Conservation (phyloP, 345 rosid species). For the Lumnitzera racemosa region DNA sequence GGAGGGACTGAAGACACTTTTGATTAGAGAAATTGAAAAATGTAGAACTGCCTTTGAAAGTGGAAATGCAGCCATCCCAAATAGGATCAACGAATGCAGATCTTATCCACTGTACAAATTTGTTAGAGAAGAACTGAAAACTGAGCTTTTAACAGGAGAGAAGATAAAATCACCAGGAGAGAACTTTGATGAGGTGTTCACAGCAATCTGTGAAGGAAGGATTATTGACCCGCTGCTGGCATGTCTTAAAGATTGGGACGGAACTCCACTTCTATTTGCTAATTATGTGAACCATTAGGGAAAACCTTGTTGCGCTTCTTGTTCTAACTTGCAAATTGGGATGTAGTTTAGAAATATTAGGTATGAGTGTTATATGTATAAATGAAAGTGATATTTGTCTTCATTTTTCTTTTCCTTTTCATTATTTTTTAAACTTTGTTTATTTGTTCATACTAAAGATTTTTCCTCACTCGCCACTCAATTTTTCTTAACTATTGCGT, state of each 20-base stretch:
- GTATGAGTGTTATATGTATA: no score
- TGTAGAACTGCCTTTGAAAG: constrained; percentile 23
- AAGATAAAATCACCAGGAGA: constrained; percentile 31
- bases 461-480: no score
- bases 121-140: constrained; percentile 21
- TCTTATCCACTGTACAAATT: constrained; percentile 34
- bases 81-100: constrained; percentile 36
- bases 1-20: constrained; percentile 26
- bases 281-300: not conserved
- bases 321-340: no score
- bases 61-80: constrained; percentile 16
- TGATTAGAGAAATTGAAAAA: constrained; percentile 30
- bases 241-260: constrained; percentile 31
- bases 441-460: no score
- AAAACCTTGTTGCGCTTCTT: no score
- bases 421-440: no score
- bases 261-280: constrained; percentile 17
- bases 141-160: constrained; percentile 28
- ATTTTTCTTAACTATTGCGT: no score
- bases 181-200: constrained; percentile 30
- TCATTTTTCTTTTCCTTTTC: no score
- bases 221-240: constrained; percentile 31
- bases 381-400: no score
- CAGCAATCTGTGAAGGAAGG: constrained; percentile 24
- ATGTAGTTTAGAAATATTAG: no score